These are phyloP conservation scores for Vitis hybrid DNA, from an alignment of 177 flowering plant species.

Conservation along the genomic window DNA sequence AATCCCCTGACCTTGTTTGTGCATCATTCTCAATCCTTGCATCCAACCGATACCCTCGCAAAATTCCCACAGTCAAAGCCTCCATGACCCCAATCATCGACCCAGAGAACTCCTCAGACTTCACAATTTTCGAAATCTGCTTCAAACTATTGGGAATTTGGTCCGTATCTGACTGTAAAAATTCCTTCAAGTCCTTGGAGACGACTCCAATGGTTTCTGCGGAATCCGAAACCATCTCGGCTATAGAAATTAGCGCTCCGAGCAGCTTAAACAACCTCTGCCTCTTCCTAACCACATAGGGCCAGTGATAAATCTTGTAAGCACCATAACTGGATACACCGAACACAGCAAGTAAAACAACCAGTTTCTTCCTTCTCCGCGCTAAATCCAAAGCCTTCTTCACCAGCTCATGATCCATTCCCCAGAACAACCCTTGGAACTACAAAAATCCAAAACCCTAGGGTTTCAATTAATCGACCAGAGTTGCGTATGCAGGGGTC, in stretches of 20 bases:
- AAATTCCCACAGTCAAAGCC: conserved; percentile 66
- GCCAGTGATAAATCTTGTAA: conserved; percentile 54
- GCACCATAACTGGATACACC: conserved; percentile 63
- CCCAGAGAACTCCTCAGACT: conserved; percentile 60
- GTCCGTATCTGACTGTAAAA: conserved; percentile 75
- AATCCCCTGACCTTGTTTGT: conserved; percentile 2
- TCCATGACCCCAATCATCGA: conserved; percentile 50
- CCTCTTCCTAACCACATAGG: conserved; percentile 48
- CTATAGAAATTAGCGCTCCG: conserved; percentile 39
- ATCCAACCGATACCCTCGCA: conserved; percentile 48
- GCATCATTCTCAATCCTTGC: conserved; percentile 13
- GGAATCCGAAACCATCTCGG: conserved; percentile 59
- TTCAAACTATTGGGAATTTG: conserved; percentile 76
- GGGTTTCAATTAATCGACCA: not conserved
- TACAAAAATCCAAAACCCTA: conserved; percentile 6
- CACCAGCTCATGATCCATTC: conserved; percentile 46
- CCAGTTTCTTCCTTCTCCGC: conserved; percentile 43
- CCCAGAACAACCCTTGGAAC: conserved; percentile 7
- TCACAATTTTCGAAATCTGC: conserved; percentile 77
- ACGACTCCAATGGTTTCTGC: conserved; percentile 52
- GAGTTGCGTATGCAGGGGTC: not conserved
- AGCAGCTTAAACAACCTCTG: conserved; percentile 38
- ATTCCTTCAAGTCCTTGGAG: conserved; percentile 69
- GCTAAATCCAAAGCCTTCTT: conserved; percentile 37
- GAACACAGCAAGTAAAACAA: conserved; percentile 33